Evolutionary conservation across 2,329 filamentous ascomycete species (phyloP).

Genomic region (Dactylellina cionopaga): DNA sequence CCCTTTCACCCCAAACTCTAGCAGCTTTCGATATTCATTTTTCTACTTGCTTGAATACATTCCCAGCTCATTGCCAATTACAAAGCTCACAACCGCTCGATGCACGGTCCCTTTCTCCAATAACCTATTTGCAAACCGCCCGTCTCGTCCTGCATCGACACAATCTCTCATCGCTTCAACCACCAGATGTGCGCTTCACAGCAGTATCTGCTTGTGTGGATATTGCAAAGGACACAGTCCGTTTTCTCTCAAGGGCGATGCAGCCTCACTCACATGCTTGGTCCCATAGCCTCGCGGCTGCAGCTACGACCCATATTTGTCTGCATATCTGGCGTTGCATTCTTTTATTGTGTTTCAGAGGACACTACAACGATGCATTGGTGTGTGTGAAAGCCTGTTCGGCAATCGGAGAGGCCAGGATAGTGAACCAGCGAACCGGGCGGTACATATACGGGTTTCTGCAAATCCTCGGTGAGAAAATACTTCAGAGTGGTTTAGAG

Average conservation of each 20-base stretch:
- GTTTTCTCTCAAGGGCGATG: conserved; percentile 75
- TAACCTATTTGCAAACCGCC: conserved; percentile 81
- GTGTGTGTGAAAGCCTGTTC: conserved; percentile 77
- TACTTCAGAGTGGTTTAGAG: conserved; percentile 50
- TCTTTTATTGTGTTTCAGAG: conserved; percentile 79
- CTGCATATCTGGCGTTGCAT: conserved; percentile 88
- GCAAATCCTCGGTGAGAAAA: conserved; percentile 70
- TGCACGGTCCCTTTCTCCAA: conserved; percentile 76
- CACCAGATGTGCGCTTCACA: conserved; percentile 71
- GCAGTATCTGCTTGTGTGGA: conserved; percentile 81
- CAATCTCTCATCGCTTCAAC: conserved; percentile 79
- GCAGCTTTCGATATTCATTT: conserved; percentile 86
- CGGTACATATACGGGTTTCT: conserved; percentile 85
- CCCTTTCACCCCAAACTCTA: conserved; percentile 74
- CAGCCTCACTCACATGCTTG: conserved; percentile 63
- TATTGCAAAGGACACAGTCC: conserved; percentile 80
- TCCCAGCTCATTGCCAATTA: conserved; percentile 78
- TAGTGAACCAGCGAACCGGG: conserved; percentile 80
- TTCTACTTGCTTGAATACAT: conserved; percentile 75
- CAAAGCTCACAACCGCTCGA: conserved; percentile 75
- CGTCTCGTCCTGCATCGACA: conserved; percentile 88
- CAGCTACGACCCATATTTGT: conserved; percentile 78
- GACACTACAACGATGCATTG: conserved; percentile 76
- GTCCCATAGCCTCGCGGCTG: conserved; percentile 70
- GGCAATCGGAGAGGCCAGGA: conserved; percentile 75